Percentiles rank a stretch among this genome's conserved stretches.
Conservation (phyloP, 768 basidiomycete species). For the Naematelia aurantialba region DNA sequence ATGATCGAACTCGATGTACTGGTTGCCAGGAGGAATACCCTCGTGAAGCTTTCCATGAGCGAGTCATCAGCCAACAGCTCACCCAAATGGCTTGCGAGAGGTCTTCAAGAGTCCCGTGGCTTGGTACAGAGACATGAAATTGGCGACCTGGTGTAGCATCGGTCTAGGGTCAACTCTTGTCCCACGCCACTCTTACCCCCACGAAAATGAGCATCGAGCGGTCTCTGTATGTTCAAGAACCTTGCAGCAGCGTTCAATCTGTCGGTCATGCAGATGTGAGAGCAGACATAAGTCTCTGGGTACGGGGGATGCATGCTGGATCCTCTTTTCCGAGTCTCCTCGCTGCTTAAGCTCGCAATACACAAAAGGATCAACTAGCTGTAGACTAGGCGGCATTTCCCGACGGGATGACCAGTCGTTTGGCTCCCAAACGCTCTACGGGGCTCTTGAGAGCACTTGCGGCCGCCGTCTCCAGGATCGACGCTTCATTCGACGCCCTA, state of each 20-base stretch:
- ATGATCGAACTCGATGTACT: not conserved
- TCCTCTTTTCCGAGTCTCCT: too few species aligned
- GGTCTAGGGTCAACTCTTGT: not conserved
- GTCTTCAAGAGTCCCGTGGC: constrained; percentile 1
- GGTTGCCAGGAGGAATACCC: not conserved
- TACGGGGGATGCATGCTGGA: too few species aligned
- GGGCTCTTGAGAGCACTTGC: too few species aligned
- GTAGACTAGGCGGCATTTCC: not conserved
- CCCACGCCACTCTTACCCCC: constrained; percentile 7
- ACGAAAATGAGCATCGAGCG: constrained; percentile 14
- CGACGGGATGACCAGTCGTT: constrained; percentile 2
- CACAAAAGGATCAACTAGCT: too few species aligned
- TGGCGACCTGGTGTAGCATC: constrained; percentile 12
- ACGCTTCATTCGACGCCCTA: not conserved
- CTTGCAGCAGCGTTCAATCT: too few species aligned
- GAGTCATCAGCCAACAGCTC: not conserved
- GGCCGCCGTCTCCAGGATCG: too few species aligned
- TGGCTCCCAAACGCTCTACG: too few species aligned
- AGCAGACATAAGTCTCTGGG: too few species aligned
- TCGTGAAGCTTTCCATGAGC: constrained; percentile 1
- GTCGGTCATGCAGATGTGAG: too few species aligned
- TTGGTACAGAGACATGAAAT: constrained; percentile 7
- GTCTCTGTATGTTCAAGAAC: too few species aligned
- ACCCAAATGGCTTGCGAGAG: constrained; percentile 11
- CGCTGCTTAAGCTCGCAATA: too few species aligned